A percentile compares a stretch with the other conserved stretches of the same genome.
Conservation (phyloP, 306 rosid genomes). For the Carpinus viminea region DNA sequence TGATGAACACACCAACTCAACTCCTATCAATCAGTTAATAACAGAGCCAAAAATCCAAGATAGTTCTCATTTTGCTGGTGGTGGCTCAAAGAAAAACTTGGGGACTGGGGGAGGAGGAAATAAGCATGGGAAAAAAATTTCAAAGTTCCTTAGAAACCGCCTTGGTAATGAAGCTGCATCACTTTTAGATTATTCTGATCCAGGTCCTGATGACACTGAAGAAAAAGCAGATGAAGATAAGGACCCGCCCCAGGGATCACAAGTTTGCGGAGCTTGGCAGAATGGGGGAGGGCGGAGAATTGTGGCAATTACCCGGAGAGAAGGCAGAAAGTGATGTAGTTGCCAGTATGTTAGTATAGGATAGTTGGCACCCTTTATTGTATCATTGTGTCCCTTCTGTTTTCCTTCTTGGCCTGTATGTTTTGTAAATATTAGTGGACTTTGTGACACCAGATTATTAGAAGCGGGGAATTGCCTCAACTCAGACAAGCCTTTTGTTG, state of each 20-base stretch:
- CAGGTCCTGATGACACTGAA: conserved; percentile 16
- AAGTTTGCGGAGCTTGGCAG: conserved; percentile 2
- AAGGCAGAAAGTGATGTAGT: background rate
- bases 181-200: conserved; percentile 6
- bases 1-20: background rate
- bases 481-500: background rate
- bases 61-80: background rate
- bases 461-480: background rate
- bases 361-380: background rate
- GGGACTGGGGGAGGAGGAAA: background rate
- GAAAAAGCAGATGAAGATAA: background rate
- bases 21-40: background rate
- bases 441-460: background rate
- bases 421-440: background rate
- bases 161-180: background rate
- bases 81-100: background rate
- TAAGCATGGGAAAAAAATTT: background rate
- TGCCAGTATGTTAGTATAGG: background rate
- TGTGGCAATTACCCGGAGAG: conserved; percentile 18
- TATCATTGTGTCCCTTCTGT: background rate
- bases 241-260: background rate
- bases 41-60: background rate
- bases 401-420: background rate
- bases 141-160: conserved; percentile 11
- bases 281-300: background rate